phyloP scores from a whole-genome alignment of 176 grass and related monocot genomes.

The Zea mays region DNA sequence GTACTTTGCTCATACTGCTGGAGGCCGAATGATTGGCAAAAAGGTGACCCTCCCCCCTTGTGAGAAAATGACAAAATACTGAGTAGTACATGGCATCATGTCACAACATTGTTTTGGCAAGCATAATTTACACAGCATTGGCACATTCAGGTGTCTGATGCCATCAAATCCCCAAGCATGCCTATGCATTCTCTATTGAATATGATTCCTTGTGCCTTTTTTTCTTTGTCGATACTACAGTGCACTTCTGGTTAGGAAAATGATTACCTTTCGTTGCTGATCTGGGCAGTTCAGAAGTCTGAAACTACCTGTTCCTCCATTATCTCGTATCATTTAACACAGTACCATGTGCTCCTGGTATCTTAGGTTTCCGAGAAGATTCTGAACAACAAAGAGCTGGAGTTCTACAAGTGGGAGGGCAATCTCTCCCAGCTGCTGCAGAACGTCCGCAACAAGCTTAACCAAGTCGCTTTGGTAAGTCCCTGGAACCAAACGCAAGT shows the following conservation, averaged over 20 bases:
- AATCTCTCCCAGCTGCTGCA: slow-evolving; percentile 80
- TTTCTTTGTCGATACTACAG: not conserved
- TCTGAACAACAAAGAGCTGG: slow-evolving; percentile 87
- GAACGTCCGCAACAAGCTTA: slow-evolving; percentile 75
- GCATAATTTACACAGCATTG: too few species aligned
- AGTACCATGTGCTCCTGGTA: not conserved
- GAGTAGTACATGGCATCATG: too few species aligned
- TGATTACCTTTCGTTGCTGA: not conserved
- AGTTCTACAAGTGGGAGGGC: slow-evolving; percentile 95
- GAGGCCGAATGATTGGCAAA: slow-evolving; percentile 95
- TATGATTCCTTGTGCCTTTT: not conserved
- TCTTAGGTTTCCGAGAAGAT: slow-evolving; percentile 85
- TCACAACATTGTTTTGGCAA: too few species aligned
- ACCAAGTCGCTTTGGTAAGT: slow-evolving; percentile 72
- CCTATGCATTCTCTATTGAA: too few species aligned
- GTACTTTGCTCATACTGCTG: slow-evolving; percentile 94
- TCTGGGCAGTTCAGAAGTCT: not conserved
- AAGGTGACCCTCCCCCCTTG: slow-evolving; percentile 42
- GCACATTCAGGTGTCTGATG: too few species aligned
- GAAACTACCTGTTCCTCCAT: not conserved
- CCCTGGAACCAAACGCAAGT: not conserved
- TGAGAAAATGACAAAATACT: too few species aligned
- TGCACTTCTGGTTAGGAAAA: not conserved
- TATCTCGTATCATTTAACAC: not conserved
- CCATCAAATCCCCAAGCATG: not conserved